Conservation (phyloP, 805 yeast genomes). For the Schizosaccharomyces octosporus region DNA sequence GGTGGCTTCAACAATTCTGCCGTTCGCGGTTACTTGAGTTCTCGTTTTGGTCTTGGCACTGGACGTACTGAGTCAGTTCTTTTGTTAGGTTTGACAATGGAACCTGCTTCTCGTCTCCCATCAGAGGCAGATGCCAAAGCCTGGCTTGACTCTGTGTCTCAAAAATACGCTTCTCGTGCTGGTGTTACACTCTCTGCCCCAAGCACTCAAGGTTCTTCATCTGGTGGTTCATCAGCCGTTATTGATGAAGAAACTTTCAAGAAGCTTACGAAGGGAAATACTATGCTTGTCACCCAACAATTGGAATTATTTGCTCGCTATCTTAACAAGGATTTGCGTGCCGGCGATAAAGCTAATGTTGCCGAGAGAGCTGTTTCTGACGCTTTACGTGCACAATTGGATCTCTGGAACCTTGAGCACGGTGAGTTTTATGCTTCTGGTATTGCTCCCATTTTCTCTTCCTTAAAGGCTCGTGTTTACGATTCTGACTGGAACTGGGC, state of each 20-base stretch:
- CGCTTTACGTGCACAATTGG: constrained; percentile 69
- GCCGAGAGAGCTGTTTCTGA: constrained; percentile 67
- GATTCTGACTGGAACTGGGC: constrained; percentile 99
- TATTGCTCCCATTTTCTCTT: constrained; percentile 67
- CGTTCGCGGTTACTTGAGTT: constrained; percentile 76
- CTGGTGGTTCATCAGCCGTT: constrained; percentile 25
- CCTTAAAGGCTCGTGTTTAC: constrained; percentile 81
- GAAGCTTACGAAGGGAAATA: constrained; percentile 46
- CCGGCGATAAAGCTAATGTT: constrained; percentile 66
- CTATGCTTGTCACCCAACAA: constrained; percentile 47
- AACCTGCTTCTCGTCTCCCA: constrained; percentile 74
- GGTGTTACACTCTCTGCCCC: constrained; percentile 58
- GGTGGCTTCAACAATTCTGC: constrained; percentile 90
- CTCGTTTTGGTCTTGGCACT: constrained; percentile 75
- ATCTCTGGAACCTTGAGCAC: constrained; percentile 69
- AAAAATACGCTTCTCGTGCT: constrained; percentile 60
- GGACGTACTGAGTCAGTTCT: constrained; percentile 89
- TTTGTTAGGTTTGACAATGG: constrained; percentile 59
- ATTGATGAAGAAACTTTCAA: constrained; percentile 91
- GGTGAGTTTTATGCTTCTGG: constrained; percentile 91
- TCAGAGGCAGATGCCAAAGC: constrained; percentile 75
- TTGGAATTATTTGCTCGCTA: constrained; percentile 85
- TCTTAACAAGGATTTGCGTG: constrained; percentile 72
- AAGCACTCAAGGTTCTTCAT: constrained; percentile 27
- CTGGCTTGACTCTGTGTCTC: constrained; percentile 58